Base-by-base conservation (phyloP, 2,329 filamentous ascomycete species). In the Ascochyta viciae-villosae region DNA sequence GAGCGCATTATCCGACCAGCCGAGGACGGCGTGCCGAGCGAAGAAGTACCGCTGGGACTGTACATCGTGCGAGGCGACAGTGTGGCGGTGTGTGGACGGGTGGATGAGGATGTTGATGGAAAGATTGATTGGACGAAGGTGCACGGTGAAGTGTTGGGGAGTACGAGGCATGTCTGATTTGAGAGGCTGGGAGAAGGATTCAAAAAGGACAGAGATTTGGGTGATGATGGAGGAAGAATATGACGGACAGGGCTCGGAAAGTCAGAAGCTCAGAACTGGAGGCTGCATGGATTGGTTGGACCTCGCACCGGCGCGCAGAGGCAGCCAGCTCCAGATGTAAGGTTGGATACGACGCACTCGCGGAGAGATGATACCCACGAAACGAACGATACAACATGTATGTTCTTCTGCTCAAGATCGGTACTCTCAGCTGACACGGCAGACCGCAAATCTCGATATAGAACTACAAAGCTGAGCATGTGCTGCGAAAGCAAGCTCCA, bases 41-140 rank as follows among this genome's bases (percentile, higher is more conserved):
- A 88, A 55, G 87, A 95, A 72, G 88, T 95, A 16, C 87, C 89
- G 4, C 86, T 97, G 60, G 95, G 95, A 1, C 79, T 98, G 6
- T 98, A 97, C 75, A 84, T 99, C 54, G 90, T 99, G 54, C 86
- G 95, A 57, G 95, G 95, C 48, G 95, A 99, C 75, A 97, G 96
- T 71, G 94, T 99, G 43, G 93, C 92, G 60, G 83, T 96, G 15
- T 90, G 95, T 54, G 95, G 95, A 2, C 81, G 96, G 54, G 88
- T 99, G 29, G 92, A 99, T 75, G 93, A 96, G 77, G 85, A 90
- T 66, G 81, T 98, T 56, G 95, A 99, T 78, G 85, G 83, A 35
- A 92, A 89, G 67, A 98, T 99, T 72, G 89, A 97, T 78, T 99
- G 95, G 95, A 83, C 84, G 19, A 88, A 96, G 76, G 95, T 99